Base-by-base conservation (phyloP, 257 asterid genomes). In the Penstemon davidsonii region DNA sequence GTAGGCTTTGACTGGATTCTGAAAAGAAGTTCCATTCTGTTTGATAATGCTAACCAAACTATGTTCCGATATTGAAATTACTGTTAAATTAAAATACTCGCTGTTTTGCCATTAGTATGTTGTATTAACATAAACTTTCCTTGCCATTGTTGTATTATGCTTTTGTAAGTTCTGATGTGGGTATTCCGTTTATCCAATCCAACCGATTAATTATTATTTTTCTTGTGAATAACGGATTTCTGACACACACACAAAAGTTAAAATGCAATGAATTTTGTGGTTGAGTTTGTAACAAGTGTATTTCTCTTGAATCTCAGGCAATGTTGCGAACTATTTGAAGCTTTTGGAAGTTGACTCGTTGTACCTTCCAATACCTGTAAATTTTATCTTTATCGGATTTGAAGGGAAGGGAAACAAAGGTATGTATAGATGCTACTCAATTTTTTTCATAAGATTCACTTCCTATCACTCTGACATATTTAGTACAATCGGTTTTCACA, bases 381-480 rank as follows among this genome's bases (percentile, higher is more conserved):
- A 94, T 79, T 94, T 90, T 79, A 76, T 94, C 77, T 94, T 94
- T 73, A 79, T 94, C 56, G 99, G 99, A 62, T 94, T 94, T 81
- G 99, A 94, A 82, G 99, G 97, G 74, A 87, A 83, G 67, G 99
- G 99, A 43, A 88, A 94, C 73, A 85, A 83, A 88, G 96, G 99
- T 88, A 85, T 69, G 49, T 19, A 36, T 55, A 62, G 56, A 73
- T 78, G 55, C 62, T 38, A 37, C 69, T 62, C 38, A 4, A 64
- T 63, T 47, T 47, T 41, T 63, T 55, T 18, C 38, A 43, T 7
- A 12, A 51, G 33, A 38, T 46, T 64, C 62, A 53, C 70, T 41
- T 68, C 11, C 38, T 10, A 49, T 8, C 54, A 55, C 41, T 50
- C 55, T 64, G 61, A 57, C 60, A 49, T 74, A 64, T 66, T 57